phyloP scores from a whole-genome alignment of 768 basidiomycete species.

The Leccinum imitatum region DNA sequence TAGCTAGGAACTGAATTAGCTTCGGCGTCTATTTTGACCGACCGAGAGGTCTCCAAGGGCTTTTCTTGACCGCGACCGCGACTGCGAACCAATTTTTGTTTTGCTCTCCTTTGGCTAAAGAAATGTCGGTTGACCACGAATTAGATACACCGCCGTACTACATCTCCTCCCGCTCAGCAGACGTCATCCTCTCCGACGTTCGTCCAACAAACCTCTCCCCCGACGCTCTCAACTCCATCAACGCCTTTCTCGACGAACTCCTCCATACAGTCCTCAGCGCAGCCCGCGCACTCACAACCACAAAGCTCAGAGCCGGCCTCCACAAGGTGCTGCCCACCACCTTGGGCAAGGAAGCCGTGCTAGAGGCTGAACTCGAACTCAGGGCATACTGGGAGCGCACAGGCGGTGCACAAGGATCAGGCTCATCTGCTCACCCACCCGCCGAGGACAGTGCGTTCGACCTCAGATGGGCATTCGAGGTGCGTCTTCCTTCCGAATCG shows the following conservation, averaged over 20 bases:
- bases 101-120: neutral
- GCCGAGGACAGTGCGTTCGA: constrained; percentile 62
- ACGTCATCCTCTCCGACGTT: constrained; percentile 89
- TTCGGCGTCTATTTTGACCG: neutral
- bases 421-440: constrained; percentile 26
- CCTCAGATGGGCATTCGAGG: constrained; percentile 76
- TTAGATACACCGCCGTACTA: constrained; percentile 54
- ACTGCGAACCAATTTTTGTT: constrained; percentile 32
- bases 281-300: constrained; percentile 68
- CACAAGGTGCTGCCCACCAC: constrained; percentile 73
- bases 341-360: constrained; percentile 86
- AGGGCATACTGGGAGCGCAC: constrained; percentile 87
- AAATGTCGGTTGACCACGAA: constrained; percentile 45
- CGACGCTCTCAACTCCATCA: constrained; percentile 77
- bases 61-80: constrained; percentile 30
- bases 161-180: constrained; percentile 81
- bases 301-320: constrained; percentile 70
- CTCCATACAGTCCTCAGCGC: constrained; percentile 68
- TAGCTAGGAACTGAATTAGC: neutral
- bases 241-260: constrained; percentile 82
- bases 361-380: constrained; percentile 92
- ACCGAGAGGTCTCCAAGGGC: neutral
- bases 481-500: constrained; percentile 27
- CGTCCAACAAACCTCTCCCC: constrained; percentile 84
- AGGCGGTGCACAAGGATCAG: constrained; percentile 34